Percentiles rank a stretch among this genome's conserved stretches.
Evolutionary conservation across 2,329 filamentous ascomycete species (phyloP).

Genomic region (Ramichloridium luteum): DNA sequence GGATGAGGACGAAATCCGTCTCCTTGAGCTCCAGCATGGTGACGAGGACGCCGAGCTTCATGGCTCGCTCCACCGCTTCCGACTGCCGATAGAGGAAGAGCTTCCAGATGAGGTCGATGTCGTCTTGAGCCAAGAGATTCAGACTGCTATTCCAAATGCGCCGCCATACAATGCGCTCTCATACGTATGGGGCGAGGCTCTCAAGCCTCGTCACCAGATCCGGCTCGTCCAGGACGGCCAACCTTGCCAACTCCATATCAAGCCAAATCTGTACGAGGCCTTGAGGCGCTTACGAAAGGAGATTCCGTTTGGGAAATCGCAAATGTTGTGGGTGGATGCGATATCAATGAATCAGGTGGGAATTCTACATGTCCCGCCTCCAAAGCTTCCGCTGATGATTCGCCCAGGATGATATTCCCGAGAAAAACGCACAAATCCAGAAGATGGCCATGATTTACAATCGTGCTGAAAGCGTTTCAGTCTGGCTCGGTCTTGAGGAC

Average conservation of each 20-base stretch:
- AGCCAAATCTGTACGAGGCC: no score
- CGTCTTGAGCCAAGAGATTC: conserved; percentile 2
- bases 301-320: no score
- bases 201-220: background rate
- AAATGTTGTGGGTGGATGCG: no score
- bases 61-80: conserved; percentile 4
- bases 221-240: conserved; percentile 3
- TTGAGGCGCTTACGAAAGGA: no score
- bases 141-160: conserved; percentile 2
- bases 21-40: conserved; percentile 4
- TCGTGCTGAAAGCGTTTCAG: conserved; percentile 13
- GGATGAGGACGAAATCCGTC: conserved; percentile 5
- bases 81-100: conserved; percentile 5
- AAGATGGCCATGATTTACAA: conserved; percentile 16
- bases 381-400: no score
- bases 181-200: conserved; percentile 13
- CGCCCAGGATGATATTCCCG: conserved; percentile 9
- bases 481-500: no score
- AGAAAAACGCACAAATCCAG: conserved; percentile 16
- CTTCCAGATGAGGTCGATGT: conserved; percentile 2
- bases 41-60: conserved; percentile 2
- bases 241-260: conserved; percentile 3
- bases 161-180: conserved; percentile 11
- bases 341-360: no score
- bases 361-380: no score